Evolutionary conservation across 495 filamentous ascomycete genomes (phyloP).

Genomic region (Hypomontagnella monticulosa): DNA sequence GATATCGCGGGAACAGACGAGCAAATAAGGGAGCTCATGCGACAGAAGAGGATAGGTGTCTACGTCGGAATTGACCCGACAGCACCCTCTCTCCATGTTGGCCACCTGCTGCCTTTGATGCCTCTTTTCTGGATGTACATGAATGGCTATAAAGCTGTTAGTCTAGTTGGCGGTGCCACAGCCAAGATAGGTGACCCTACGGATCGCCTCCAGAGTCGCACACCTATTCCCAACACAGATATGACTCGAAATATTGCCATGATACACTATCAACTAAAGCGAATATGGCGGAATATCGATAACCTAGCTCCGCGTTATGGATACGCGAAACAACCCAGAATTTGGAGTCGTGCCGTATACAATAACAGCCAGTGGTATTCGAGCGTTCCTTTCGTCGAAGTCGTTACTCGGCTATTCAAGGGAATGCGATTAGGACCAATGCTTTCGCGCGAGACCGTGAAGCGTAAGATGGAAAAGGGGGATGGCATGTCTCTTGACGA

Average conservation of each 20-base stretch:
- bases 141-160: slow-evolving; percentile 77
- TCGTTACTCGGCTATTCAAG: slow-evolving; percentile 75
- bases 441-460: slow-evolving; percentile 90
- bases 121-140: slow-evolving; percentile 92
- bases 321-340: slow-evolving; percentile 63
- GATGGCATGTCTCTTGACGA: slow-evolving; percentile 95
- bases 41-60: slow-evolving; percentile 72
- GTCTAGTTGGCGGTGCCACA: slow-evolving; percentile 86
- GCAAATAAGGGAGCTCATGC: slow-evolving; percentile 75
- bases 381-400: slow-evolving; percentile 70
- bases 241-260: slow-evolving; percentile 75
- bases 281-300: slow-evolving; percentile 77
- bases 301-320: slow-evolving; percentile 67
- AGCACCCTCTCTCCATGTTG: slow-evolving; percentile 87
- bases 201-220: slow-evolving; percentile 73
- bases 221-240: slow-evolving; percentile 61
- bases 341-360: slow-evolving; percentile 70
- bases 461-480: slow-evolving; percentile 77
- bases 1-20: slow-evolving; percentile 76
- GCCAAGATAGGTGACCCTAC: slow-evolving; percentile 89
- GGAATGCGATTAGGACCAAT: slow-evolving; percentile 82
- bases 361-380: slow-evolving; percentile 90
- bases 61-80: slow-evolving; percentile 96
- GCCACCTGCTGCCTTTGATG: slow-evolving; percentile 95
- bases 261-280: slow-evolving; percentile 83